phyloP scores from a whole-genome alignment of 2,329 filamentous ascomycete species.

The Corinectria fuckeliana region DNA sequence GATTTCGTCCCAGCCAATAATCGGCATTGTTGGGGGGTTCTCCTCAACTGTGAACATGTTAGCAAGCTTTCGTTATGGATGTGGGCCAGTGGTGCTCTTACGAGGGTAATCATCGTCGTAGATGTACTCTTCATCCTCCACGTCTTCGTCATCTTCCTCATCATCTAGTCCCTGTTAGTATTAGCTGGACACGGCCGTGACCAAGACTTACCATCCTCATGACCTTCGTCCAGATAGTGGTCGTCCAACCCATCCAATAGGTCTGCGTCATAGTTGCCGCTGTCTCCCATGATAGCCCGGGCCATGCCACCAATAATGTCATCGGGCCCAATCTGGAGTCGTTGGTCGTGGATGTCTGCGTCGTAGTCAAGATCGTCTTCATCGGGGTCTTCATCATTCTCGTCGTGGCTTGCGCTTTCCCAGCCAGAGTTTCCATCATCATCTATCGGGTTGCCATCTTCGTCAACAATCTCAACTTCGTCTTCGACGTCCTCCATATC shows the following conservation, averaged over 20 bases:
- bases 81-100: constrained; percentile 45
- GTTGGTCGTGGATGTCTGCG: constrained; percentile 60
- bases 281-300: constrained; percentile 60
- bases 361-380: constrained; percentile 63
- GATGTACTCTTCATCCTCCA: constrained; percentile 71
- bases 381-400: constrained; percentile 60
- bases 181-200: background rate
- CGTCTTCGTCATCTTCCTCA: constrained; percentile 72
- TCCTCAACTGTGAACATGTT: constrained; percentile 41
- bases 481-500: constrained; percentile 62
- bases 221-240: constrained; percentile 59
- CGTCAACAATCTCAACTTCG: constrained; percentile 65
- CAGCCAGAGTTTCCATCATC: constrained; percentile 67
- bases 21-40: constrained; percentile 53
- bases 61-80: background rate
- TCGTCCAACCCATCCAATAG: constrained; percentile 59
- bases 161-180: constrained; percentile 44
- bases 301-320: constrained; percentile 60
- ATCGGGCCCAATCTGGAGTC: constrained; percentile 53
- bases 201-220: constrained; percentile 58
- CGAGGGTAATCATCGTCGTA: constrained; percentile 66
- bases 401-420: constrained; percentile 66
- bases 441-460: constrained; percentile 64
- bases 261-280: constrained; percentile 59
- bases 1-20: constrained; percentile 65